These are phyloP conservation scores for Coemansia sp. DNA, from an alignment of 192 early-diverging fungal species.

Conservation along the genomic window DNA sequence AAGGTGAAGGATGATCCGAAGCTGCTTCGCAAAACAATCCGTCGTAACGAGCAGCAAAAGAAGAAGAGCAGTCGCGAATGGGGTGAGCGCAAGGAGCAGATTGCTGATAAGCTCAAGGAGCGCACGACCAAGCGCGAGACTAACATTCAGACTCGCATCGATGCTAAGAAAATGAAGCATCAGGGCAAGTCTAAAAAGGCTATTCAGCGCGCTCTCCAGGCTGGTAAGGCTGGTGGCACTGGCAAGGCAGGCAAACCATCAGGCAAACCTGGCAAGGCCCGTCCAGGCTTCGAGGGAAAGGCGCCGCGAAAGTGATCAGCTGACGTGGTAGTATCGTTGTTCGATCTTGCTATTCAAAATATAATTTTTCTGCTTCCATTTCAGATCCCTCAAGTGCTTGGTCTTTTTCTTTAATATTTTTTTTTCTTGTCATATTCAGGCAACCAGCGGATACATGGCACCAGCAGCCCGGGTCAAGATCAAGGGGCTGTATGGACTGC, in stretches of 20 bases:
- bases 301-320: slow-evolving; percentile 15
- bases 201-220: slow-evolving; percentile 48
- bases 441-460: slow-evolving; percentile 3
- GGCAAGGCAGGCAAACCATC: background rate
- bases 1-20: slow-evolving; percentile 91
- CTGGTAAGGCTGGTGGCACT: slow-evolving; percentile 12
- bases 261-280: slow-evolving; percentile 25
- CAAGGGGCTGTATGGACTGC: slow-evolving; percentile 41
- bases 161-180: slow-evolving; percentile 73
- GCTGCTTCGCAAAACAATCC: slow-evolving; percentile 88
- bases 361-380: slow-evolving; percentile 4
- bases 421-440: background rate
- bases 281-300: slow-evolving; percentile 54
- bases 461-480: slow-evolving; percentile 33
- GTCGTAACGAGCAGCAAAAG: slow-evolving; percentile 80
- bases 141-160: slow-evolving; percentile 80
- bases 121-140: slow-evolving; percentile 76
- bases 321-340: background rate
- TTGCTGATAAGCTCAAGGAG: slow-evolving; percentile 63
- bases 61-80: slow-evolving; percentile 81
- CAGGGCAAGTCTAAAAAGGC: slow-evolving; percentile 67
- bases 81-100: slow-evolving; percentile 71
- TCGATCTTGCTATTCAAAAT: background rate
- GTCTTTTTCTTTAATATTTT: background rate
- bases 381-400: background rate